Evolutionary conservation across 2,329 filamentous ascomycete genomes (phyloP).

Genomic region (Penicillium vulpinum): DNA sequence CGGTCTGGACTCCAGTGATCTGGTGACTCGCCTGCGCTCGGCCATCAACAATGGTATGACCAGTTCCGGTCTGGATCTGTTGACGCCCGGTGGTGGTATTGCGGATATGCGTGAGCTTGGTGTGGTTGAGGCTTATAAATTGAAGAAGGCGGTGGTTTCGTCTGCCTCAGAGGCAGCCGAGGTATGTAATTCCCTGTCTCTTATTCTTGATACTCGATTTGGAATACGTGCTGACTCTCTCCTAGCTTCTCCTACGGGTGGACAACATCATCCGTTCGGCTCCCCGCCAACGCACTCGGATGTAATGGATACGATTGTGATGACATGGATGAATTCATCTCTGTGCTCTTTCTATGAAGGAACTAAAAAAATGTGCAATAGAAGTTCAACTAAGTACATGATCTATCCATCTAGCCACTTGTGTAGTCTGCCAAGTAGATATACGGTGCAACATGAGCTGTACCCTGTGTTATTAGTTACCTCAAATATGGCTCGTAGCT

Average conservation of each 20-base stretch:
- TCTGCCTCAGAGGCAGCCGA: constrained; percentile 96
- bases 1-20: constrained; percentile 89
- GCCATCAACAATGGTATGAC: constrained; percentile 93
- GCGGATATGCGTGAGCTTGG: constrained; percentile 94
- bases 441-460: too few species aligned
- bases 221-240: constrained; percentile 15
- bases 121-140: constrained; percentile 96
- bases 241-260: constrained; percentile 80
- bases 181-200: constrained; percentile 57
- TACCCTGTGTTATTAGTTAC: too few species aligned
- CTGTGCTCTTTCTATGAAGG: constrained; percentile 14
- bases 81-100: constrained; percentile 87
- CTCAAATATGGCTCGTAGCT: too few species aligned
- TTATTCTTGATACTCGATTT: not conserved
- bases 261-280: constrained; percentile 98
- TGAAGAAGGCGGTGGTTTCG: constrained; percentile 96
- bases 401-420: constrained; percentile 1
- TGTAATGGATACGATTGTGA: constrained; percentile 50
- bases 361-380: constrained; percentile 19
- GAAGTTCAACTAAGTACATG: constrained; percentile 15
- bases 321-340: constrained; percentile 20
- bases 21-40: constrained; percentile 87
- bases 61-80: constrained; percentile 85
- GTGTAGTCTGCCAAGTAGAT: not conserved
- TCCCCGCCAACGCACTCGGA: constrained; percentile 76